These are phyloP conservation scores for Psilocybe cyanescens DNA, from an alignment of 768 basidiomycete genomes.

Conservation along the genomic window DNA sequence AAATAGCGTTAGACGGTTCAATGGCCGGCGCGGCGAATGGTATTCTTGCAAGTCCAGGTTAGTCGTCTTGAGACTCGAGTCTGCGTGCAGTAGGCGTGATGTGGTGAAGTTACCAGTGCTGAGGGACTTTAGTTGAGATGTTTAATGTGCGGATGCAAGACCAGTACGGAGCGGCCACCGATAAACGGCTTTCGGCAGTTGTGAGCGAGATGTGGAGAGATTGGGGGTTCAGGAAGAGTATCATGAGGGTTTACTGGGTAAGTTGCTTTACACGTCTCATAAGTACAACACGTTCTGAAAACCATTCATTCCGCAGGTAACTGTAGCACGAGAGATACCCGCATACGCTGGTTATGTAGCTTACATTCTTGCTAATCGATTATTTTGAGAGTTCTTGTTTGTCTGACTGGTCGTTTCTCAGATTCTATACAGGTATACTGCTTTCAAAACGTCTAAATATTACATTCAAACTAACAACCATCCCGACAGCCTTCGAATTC, in stretches of 20 bases:
- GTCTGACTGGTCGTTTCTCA: conserved; percentile 25
- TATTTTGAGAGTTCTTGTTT: neutral
- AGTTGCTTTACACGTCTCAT: conserved; percentile 15
- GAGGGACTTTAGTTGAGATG: conserved; percentile 75
- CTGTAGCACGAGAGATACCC: conserved; percentile 91
- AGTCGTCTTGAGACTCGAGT: conserved; percentile 10
- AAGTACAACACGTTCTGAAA: neutral
- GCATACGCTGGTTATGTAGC: conserved; percentile 37
- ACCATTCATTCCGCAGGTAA: conserved; percentile 55
- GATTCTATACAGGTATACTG: conserved; percentile 67
- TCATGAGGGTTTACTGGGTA: conserved; percentile 99
- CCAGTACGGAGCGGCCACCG: conserved; percentile 82
- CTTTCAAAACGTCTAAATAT: too few species aligned
- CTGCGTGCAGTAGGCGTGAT: neutral
- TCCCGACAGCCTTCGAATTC: conserved; percentile 76
- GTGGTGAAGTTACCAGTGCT: neutral
- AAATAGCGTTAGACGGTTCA: conserved; percentile 84
- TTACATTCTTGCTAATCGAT: neutral
- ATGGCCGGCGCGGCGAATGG: too few species aligned
- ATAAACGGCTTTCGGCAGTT: conserved; percentile 77
- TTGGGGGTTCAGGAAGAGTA: conserved; percentile 84
- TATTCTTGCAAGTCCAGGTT: too few species aligned
- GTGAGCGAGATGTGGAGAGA: conserved; percentile 83
- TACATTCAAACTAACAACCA: too few species aligned
- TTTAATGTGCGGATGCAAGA: conserved; percentile 99